Evolutionary conservation across 176 grass and related monocot genomes (phyloP).

Genomic region (Eleusine coracana): DNA sequence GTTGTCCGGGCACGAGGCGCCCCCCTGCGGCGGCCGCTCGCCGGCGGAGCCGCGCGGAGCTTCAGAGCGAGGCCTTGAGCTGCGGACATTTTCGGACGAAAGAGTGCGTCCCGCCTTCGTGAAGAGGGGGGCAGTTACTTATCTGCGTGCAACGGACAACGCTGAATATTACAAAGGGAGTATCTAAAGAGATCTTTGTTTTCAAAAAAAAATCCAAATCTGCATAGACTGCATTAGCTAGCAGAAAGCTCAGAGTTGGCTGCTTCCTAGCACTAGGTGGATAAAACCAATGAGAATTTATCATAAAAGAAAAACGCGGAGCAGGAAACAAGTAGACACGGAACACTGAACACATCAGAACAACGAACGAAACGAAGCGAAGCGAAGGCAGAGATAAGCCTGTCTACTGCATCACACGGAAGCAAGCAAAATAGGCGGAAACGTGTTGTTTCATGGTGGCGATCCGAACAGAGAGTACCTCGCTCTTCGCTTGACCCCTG

Average conservation of each 20-base stretch:
- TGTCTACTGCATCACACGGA: not conserved
- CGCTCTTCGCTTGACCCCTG: not conserved
- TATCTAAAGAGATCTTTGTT: too few relatives aligned
- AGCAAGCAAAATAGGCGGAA: not conserved
- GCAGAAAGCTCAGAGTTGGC: conserved; percentile 28
- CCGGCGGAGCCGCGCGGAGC: conserved; percentile 34
- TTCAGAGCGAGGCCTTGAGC: conserved; percentile 45
- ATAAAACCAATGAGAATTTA: conserved; percentile 7
- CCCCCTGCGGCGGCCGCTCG: not conserved
- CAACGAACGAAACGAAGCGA: not conserved
- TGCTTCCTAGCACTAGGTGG: not conserved
- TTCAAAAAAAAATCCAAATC: not conserved
- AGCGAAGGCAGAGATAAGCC: not conserved
- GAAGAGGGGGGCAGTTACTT: not conserved
- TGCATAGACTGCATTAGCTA: not conserved
- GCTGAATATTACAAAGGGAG: not conserved
- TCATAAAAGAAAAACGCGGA: not conserved
- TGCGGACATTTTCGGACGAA: conserved; percentile 39
- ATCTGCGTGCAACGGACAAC: conserved; percentile 7
- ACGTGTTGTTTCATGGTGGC: not conserved
- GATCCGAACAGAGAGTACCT: not conserved
- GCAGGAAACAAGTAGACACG: not conserved
- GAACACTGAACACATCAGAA: not conserved
- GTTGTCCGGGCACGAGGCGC: not conserved
- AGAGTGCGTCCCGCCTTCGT: not conserved